phyloP scores from a whole-genome alignment of 441 rosid species.

The Gossypium laxum region DNA sequence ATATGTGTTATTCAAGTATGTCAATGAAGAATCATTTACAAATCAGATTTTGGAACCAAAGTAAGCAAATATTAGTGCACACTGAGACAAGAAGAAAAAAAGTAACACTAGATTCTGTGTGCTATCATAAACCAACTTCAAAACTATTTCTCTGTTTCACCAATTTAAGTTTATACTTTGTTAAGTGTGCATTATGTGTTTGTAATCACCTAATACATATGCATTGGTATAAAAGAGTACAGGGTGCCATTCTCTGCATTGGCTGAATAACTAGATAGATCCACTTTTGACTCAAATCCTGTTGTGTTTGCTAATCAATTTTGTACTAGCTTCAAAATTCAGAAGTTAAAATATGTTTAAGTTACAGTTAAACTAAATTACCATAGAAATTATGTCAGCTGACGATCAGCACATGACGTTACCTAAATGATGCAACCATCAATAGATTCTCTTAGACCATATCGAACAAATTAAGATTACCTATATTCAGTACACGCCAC shows the following conservation, averaged over 20 bases:
- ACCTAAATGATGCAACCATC: neutral
- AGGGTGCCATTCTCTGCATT: neutral
- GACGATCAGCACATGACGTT: neutral
- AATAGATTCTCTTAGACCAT: conserved; percentile 6
- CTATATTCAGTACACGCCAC: neutral
- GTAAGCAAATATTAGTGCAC: neutral
- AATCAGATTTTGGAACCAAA: neutral
- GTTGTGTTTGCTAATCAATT: neutral
- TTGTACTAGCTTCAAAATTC: neutral
- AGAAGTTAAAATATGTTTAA: neutral
- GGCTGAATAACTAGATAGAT: neutral
- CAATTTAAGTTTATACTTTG: conserved; percentile 2
- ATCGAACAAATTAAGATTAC: neutral
- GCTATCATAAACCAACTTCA: neutral
- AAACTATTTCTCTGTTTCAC: conserved; percentile 4
- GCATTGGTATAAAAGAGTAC: neutral
- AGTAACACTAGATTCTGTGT: neutral
- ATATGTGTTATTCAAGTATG: neutral
- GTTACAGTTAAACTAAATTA: neutral
- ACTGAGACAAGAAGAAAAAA: neutral
- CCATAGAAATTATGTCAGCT: neutral
- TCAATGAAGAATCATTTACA: neutral
- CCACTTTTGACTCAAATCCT: conserved; percentile 1
- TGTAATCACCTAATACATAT: neutral
- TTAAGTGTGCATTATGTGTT: conserved; percentile 2